phyloP scores from a whole-genome alignment of 192 early-diverging fungal species.

The Irineochytrium annulatum region DNA sequence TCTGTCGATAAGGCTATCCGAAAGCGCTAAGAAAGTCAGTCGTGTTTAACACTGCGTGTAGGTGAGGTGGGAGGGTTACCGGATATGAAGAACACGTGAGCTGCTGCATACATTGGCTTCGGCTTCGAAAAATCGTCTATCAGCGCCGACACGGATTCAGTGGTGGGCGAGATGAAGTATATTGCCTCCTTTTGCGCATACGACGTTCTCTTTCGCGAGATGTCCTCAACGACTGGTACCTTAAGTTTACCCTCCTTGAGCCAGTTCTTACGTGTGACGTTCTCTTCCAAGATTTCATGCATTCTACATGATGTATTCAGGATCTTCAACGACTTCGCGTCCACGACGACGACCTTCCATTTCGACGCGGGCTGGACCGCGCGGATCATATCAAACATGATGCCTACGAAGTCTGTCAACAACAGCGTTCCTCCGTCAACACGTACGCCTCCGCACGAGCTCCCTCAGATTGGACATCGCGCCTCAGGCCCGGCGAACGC shows the following conservation, averaged over 20 bases:
- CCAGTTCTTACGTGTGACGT: constrained; percentile 58
- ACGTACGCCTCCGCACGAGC: not conserved
- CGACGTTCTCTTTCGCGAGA: constrained; percentile 42
- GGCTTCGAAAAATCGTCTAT: constrained; percentile 45
- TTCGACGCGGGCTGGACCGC: constrained; percentile 65
- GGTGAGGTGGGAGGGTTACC: constrained; percentile 15
- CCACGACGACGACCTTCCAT: constrained; percentile 83
- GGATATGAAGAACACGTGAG: constrained; percentile 48
- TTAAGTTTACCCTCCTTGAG: not conserved
- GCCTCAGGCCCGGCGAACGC: too few species aligned
- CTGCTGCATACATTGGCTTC: constrained; percentile 50
- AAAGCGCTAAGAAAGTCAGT: constrained; percentile 46
- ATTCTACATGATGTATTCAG: constrained; percentile 73
- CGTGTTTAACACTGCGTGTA: not conserved
- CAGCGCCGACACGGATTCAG: constrained; percentile 38
- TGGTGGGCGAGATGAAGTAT: constrained; percentile 50
- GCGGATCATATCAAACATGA: constrained; percentile 69
- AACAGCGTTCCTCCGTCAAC: not conserved
- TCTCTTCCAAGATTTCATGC: constrained; percentile 71
- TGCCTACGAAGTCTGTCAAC: constrained; percentile 13
- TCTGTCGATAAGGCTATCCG: constrained; percentile 60
- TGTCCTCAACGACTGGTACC: constrained; percentile 48
- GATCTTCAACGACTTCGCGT: constrained; percentile 67
- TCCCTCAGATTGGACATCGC: not conserved
- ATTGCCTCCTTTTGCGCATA: constrained; percentile 57